Conservation (phyloP, 306 rosid species). For the Glycine soja region DNA sequence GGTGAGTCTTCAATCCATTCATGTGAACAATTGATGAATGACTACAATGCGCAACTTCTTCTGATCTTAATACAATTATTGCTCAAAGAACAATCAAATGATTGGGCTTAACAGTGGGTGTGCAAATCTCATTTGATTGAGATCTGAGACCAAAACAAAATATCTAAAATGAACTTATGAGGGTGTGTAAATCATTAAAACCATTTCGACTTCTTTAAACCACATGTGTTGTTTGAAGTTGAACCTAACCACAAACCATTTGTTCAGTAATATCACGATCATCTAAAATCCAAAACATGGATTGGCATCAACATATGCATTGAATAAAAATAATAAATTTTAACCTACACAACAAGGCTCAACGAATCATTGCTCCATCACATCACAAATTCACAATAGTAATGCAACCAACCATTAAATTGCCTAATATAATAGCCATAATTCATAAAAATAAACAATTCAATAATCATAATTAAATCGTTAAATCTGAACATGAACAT, state of each 20-base stretch:
- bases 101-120: not conserved
- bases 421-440: no score
- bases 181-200: not conserved
- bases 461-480: not conserved
- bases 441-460: not conserved
- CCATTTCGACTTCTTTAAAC: conserved; percentile 1
- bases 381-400: not conserved
- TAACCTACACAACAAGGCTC: not conserved
- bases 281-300: not conserved
- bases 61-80: not conserved
- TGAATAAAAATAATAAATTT: no score
- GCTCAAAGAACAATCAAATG: not conserved
- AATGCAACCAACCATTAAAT: not conserved
- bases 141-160: not conserved
- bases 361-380: conserved; percentile 5
- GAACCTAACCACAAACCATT: conserved; percentile 3
- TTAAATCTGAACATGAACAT: not conserved
- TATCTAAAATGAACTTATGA: not conserved
- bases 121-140: conserved; percentile 12
- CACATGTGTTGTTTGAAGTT: not conserved
- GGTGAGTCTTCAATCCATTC: not conserved
- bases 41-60: not conserved
- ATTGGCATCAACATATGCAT: not conserved
- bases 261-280: not conserved
- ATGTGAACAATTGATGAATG: conserved; percentile 10